Base-by-base conservation (phyloP, 1,139 yeast genomes). In the Oligophagozyma castellii region DNA sequence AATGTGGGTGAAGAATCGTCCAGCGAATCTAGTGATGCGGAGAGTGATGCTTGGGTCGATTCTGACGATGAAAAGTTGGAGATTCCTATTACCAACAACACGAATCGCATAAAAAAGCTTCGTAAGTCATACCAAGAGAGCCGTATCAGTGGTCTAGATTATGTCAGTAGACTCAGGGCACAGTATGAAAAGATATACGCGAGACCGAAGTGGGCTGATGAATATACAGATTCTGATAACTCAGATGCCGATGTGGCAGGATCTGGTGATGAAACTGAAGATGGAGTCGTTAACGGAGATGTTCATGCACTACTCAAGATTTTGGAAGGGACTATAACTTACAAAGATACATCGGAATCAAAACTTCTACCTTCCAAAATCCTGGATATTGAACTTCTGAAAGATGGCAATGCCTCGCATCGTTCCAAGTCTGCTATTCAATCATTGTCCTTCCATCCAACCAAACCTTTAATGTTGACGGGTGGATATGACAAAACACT, bases 401-500 rank as follows among this genome's bases (percentile, higher is more conserved):
- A 76, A 43, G 96, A 92, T 56, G 96, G 93, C 23, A 89, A 83
- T 49, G 65, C 68, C 28, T 66, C 71, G 26, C 72, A 69, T 35
- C 59, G 69, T 3, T 70, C 95, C 10, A 70, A 67, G 40, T 67
- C 94, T 0, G 94, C 84, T 1, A 70, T 92, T 15, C 96, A 84
- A 55, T 61, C 89, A 1, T 48, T 92, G 28, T 65, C 78, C 8
- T 89, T 89, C 66, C 98, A 92, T 52, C 81, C 80, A 8, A 61
- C 68, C 5, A 92, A 80, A 45, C 94, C 98, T 16, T 35, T 92
- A 24, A 57, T 89, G 27, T 58, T 89, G 35, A 79, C 95, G 0
- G 93, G 92, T 35, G 99, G 99, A 15, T 84, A 77, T 48, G 99
- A 92, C 51, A 69, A 83, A 44, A 79, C 95, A 0, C 53, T 89